These are phyloP conservation scores for Eimeria falciformis DNA, from an alignment of 169 alveolate species.

Conservation along the genomic window DNA sequence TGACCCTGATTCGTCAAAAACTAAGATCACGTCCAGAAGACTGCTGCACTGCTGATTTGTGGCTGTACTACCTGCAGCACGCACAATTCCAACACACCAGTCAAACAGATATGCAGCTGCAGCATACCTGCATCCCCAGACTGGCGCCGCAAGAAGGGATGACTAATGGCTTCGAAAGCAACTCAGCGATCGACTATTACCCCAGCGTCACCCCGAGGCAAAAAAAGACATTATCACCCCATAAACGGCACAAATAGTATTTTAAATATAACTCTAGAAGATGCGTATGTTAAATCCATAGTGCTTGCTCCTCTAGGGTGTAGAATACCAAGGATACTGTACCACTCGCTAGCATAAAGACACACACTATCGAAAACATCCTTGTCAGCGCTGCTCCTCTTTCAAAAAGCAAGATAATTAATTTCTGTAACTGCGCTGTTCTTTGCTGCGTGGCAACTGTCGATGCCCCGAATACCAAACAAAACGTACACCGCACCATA, in stretches of 20 bases:
- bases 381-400: too few relatives aligned
- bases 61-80: slow-evolving; percentile 1
- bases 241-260: neutral
- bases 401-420: too few relatives aligned
- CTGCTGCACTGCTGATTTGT: slow-evolving; percentile 55
- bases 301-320: too few relatives aligned
- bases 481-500: neutral
- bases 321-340: too few relatives aligned
- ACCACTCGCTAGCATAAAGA: too few relatives aligned
- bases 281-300: too few relatives aligned
- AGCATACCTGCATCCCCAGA: neutral
- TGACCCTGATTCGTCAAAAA: slow-evolving; percentile 70
- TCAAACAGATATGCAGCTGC: neutral
- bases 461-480: neutral
- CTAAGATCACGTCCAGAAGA: slow-evolving; percentile 25
- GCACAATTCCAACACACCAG: neutral
- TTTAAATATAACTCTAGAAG: too few relatives aligned
- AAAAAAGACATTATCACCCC: neutral
- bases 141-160: neutral
- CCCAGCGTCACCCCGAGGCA: neutral
- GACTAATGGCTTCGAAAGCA: neutral
- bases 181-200: neutral
- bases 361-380: too few relatives aligned
- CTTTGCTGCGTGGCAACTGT: too few relatives aligned
- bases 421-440: too few relatives aligned